Evolutionary conservation across 768 basidiomycete genomes (phyloP), one percentile per base, ranked within the genome.

Genomic region (Amanita phalloides): DNA sequence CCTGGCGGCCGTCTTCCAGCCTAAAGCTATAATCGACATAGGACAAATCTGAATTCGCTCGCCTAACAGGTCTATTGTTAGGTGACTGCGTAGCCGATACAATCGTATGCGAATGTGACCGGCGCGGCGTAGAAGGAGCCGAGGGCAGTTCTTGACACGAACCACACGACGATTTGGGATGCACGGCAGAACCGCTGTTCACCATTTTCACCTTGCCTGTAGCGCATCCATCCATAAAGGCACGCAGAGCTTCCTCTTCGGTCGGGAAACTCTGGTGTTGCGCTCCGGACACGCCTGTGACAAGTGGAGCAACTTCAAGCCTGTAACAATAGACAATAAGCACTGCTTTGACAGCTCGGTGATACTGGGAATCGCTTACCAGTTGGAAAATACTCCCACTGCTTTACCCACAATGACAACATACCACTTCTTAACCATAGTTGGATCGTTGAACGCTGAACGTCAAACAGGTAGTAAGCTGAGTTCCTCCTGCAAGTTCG

Each of bases 291-390:
- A 79, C 67, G 3, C 70, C 66, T 48, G 57, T 69, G 9, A 76
- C 72, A 48, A 73, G 65, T 6, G 72, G 68, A 1, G 62, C 66
- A 14, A 68, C 71, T 57, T 77, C 71, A 8, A 71, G 59, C 79
- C 79, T 81, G 47, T 33, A 41, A 45, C 5, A 14, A n/a, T 8
- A n/a, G 14, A 11, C 25, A 32, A 9, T 17, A 30, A 7, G 32
- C 33, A 36, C 20, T 21, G 30, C n/a, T 45, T 37, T 9, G 43
- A 38, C 23, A 36, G 3, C 1, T 4, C 46, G 23, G 26, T 32
- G 49, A 41, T 23, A 50, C 10, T 46, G 37, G 39, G 36, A 45
- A 17, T 17, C 11, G 58, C 58, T 55, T 48, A 68, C 69, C 69
- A 71, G 3, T 55, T 66, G 6, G 57, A 52, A 38, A 64, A 71